phyloP scores from a whole-genome alignment of 148 eudicot genomes.

The Rhododendron molle region DNA sequence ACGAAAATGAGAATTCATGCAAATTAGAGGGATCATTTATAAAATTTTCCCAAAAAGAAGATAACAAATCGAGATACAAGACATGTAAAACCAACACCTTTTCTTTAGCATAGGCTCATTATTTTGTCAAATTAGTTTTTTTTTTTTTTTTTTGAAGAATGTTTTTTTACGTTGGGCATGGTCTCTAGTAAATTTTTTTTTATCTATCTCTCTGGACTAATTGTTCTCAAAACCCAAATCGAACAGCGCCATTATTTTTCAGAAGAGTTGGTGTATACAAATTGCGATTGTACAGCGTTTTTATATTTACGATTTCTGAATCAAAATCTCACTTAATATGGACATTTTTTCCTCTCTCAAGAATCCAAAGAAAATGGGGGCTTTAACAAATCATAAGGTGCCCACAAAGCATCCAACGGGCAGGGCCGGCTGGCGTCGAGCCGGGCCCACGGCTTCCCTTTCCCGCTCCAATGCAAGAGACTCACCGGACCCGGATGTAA shows the following conservation, averaged over 20 bases:
- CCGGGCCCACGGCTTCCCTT: constrained; percentile 35
- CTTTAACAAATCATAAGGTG: constrained; percentile 30
- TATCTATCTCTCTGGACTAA: no score
- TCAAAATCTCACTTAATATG: not conserved
- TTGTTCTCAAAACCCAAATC: no score
- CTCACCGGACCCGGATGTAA: constrained; percentile 36
- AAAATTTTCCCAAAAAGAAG: no score
- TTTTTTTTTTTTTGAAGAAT: no score
- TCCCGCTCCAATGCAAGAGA: constrained; percentile 38
- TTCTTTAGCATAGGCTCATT: no score
- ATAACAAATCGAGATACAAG: no score
- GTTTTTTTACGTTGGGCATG: no score
- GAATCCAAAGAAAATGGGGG: constrained; percentile 26
- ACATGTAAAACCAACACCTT: no score
- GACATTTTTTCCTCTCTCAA: not conserved
- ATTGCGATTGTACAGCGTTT: not conserved
- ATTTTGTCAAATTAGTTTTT: no score
- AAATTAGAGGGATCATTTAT: no score
- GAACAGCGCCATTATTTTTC: not conserved
- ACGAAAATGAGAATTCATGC: no score
- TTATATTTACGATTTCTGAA: not conserved
- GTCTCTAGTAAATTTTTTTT: no score
- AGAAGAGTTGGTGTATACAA: not conserved
- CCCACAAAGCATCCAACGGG: constrained; percentile 35
- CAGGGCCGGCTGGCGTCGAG: constrained; percentile 30